Base-by-base conservation (phyloP, 495 filamentous ascomycete species). In the Xylona heveae region DNA sequence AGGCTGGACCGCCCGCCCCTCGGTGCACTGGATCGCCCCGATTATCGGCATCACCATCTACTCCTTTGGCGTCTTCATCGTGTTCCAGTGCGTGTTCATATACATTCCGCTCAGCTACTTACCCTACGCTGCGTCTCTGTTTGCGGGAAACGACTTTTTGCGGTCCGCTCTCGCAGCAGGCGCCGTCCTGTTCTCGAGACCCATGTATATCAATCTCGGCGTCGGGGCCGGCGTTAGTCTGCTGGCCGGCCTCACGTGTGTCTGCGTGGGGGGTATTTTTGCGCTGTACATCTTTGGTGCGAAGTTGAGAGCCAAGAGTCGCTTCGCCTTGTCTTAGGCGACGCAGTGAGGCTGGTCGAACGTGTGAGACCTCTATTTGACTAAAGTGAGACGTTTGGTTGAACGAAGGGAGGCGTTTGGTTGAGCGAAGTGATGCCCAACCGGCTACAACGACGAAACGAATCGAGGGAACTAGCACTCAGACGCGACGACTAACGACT, bases 1-100 rank as follows among this genome's bases (percentile, higher is more conserved):
- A 38, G 70, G 52, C 1, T 74, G 68, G 68, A 72, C 72, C 0
- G 50, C 60, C 1, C 40, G 58, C 9, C 48, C 56, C 1, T 44
- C 54, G 10, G 55, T 74, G 27, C 64, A 71, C 38, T 77, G 71
- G 72, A 71, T 73, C 19, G 69, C 51, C 3, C 54, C 55, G 0
- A 61, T 64, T 3, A 60, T 76, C n/a, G 71, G 68, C 10, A 61
- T 70, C 12, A 51, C 47, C 4, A 56, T 71, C 40, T 69, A 68
- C 42, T 58, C 52, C 10, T 54, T 53, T 0, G 56, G 50, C 12
- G 51, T 62, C 12, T 66, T 64, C 41, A 45, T 63, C 29, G 40
- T 66, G 22, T 62, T 71, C 51, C 68, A 74, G 46, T 71, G 66
- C 50, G 53, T 75, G 33, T 74, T 77, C 47, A 44, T 73, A 13